These are phyloP conservation scores for Astragalus membranaceus DNA, from an alignment of 306 rosid species.

Conservation along the genomic window DNA sequence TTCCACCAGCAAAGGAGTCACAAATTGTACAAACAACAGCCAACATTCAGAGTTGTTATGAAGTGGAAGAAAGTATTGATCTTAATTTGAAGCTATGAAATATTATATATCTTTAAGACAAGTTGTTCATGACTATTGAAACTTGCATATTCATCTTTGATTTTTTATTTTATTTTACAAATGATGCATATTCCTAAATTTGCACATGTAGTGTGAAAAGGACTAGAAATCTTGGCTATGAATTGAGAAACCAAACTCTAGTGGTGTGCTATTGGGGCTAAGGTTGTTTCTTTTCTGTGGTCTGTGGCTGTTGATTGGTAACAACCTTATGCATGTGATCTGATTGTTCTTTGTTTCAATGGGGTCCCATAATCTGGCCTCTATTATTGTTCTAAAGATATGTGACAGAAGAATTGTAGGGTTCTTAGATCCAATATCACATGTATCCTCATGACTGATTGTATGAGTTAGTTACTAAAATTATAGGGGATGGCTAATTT, in stretches of 20 bases:
- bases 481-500: no score
- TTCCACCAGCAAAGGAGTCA: conserved; percentile 34
- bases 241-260: conserved; percentile 25
- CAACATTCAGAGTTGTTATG: conserved; percentile 28
- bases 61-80: conserved; percentile 47
- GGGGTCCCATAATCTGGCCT: conserved; percentile 26
- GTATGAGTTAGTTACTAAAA: no score
- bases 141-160: conserved; percentile 15
- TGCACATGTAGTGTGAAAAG: conserved; percentile 35
- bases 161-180: not conserved
- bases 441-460: not conserved
- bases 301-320: conserved; percentile 23
- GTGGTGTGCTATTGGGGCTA: not conserved
- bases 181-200: conserved; percentile 30
- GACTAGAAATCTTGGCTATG: conserved; percentile 35
- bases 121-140: conserved; percentile 26
- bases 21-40: conserved; percentile 29
- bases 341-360: conserved; percentile 21
- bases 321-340: conserved; percentile 42
- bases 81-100: conserved; percentile 67
- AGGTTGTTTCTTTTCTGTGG: not conserved
- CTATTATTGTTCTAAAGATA: conserved; percentile 14
- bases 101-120: conserved; percentile 16
- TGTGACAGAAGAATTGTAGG: not conserved
- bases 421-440: not conserved